phyloP scores from a whole-genome alignment of 2,329 filamentous ascomycete species.

The Didymella glomerata region DNA sequence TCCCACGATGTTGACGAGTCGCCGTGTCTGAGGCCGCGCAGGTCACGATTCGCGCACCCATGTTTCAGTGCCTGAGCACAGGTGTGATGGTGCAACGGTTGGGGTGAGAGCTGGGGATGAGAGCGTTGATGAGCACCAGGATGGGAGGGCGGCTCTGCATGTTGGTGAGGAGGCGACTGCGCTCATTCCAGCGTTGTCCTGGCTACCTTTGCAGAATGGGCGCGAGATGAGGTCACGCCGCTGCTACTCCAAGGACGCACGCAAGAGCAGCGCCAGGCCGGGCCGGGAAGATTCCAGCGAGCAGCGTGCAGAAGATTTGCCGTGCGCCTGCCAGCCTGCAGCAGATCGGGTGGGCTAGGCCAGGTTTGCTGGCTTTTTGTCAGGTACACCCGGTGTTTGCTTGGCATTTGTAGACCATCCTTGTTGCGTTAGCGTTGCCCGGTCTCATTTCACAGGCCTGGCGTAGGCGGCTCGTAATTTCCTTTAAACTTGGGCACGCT shows the following conservation, averaged over 20 bases:
- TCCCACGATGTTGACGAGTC: constrained; percentile 13
- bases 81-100: constrained; percentile 29
- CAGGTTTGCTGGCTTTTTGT: constrained; percentile 8
- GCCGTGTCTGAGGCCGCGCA: constrained; percentile 16
- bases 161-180: constrained; percentile 11
- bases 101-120: constrained; percentile 27
- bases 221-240: constrained; percentile 20
- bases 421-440: constrained; percentile 21
- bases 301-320: constrained; percentile 25
- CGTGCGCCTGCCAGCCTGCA: constrained; percentile 19
- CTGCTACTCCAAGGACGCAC: constrained; percentile 1
- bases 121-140: constrained; percentile 13
- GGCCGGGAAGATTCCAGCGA: constrained; percentile 19
- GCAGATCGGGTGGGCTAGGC: constrained; percentile 21
- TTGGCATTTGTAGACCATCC: constrained; percentile 11
- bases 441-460: constrained; percentile 9
- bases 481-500: constrained; percentile 18
- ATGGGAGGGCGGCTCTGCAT: constrained; percentile 1
- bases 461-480: constrained; percentile 20
- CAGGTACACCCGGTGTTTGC: constrained; percentile 19
- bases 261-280: constrained; percentile 19
- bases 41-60: constrained; percentile 29
- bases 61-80: constrained; percentile 36
- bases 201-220: constrained; percentile 15
- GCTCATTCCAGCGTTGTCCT: constrained; percentile 20